Evolutionary conservation across 2,329 filamentous ascomycete species (phyloP).

Genomic region (Ceratocystis destructans): DNA sequence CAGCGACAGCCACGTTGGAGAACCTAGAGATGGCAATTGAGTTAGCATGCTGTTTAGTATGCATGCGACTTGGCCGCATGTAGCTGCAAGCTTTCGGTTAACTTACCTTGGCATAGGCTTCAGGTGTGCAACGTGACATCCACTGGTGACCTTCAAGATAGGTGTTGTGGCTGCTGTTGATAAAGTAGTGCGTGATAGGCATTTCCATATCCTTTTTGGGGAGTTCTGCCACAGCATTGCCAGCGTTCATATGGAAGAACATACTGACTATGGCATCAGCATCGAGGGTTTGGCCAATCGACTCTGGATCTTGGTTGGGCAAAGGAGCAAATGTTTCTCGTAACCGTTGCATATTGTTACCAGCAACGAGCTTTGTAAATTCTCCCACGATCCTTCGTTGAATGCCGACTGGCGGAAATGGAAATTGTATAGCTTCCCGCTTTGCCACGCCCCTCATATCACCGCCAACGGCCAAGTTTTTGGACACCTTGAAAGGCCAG

Average conservation of each 20-base stretch:
- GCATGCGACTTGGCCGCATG: not conserved
- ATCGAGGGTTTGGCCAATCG: not conserved
- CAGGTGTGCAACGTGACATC: conserved; percentile 59
- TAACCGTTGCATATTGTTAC: not conserved
- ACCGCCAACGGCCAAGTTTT: not conserved
- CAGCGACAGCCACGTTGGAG: conserved; percentile 69
- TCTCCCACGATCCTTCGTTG: conserved; percentile 12
- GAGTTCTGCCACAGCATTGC: conserved; percentile 30
- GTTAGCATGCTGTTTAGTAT: not conserved
- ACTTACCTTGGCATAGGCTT: conserved; percentile 63
- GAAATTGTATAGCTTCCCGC: not conserved
- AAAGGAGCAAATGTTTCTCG: conserved; percentile 3
- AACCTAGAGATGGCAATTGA: conserved; percentile 33
- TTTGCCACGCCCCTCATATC: not conserved
- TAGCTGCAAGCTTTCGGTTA: not conserved
- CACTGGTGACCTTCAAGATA: conserved; percentile 82
- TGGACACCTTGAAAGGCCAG: not conserved
- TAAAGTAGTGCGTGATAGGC: conserved; percentile 79
- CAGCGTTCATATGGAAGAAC: conserved; percentile 14
- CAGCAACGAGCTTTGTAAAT: conserved; percentile 3
- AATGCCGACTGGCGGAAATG: conserved; percentile 11
- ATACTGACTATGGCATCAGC: conserved; percentile 9
- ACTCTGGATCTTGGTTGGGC: not conserved
- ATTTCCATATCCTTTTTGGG: conserved; percentile 44
- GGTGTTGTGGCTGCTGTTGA: conserved; percentile 90